Evolutionary conservation across 345 rosid genomes (phyloP).

Genomic region (Balakata baccata): DNA sequence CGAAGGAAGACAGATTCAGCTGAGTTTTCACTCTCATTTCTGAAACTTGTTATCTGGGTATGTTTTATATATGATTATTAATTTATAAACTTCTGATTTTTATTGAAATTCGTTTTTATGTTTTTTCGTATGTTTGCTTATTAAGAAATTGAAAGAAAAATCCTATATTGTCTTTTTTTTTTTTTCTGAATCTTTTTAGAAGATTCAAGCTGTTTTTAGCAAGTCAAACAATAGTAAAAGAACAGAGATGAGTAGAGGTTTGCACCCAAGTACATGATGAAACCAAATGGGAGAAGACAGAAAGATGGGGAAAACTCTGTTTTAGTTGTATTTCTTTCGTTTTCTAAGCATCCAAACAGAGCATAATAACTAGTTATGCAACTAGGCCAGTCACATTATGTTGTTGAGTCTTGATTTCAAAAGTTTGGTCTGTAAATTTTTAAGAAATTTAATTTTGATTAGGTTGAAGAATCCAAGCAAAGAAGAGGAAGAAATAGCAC

Average conservation of each 20-base stretch:
- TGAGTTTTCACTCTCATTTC: not conserved
- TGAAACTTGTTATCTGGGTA: conserved; percentile 30
- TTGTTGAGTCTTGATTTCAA: not conserved
- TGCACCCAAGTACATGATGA: too few species aligned
- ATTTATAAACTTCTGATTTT: conserved; percentile 2
- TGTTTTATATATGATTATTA: conserved; percentile 13
- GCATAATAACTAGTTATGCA: too few species aligned
- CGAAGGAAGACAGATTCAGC: conserved; percentile 4
- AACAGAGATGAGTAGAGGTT: too few species aligned
- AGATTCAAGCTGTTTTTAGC: not conserved
- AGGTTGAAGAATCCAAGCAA: conserved; percentile 21
- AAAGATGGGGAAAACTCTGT: too few species aligned
- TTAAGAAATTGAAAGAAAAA: conserved; percentile 10
- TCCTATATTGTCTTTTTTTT: not conserved
- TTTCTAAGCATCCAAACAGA: not conserved
- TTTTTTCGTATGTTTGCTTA: conserved; percentile 11
- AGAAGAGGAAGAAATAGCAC: not conserved
- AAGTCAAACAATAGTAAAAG: not conserved
- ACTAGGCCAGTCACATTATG: too few species aligned
- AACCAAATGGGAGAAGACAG: too few species aligned
- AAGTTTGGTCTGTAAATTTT: not conserved
- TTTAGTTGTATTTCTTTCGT: not conserved
- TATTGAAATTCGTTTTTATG: not conserved
- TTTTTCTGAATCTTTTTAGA: not conserved
- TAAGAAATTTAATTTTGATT: conserved; percentile 1